Evolutionary conservation across 2,329 filamentous ascomycete genomes (phyloP), one percentile per base, ranked within the genome.

Genomic region (Trichophyton simii): DNA sequence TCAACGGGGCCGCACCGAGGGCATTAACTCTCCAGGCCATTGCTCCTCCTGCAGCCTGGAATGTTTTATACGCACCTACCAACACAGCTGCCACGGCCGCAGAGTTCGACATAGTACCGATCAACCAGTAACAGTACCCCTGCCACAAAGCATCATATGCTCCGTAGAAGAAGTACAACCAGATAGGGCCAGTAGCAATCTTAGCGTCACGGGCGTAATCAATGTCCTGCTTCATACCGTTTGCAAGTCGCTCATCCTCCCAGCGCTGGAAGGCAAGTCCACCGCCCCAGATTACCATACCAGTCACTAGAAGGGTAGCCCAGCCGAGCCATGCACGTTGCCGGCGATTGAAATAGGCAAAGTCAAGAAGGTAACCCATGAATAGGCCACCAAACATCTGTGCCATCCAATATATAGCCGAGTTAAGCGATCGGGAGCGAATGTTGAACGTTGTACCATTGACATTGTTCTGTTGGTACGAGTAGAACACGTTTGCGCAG

Each of bases 151-250:
- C 83, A 69, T 88, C 86, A 68, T 84, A 86, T 64, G 83, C 79
- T 46, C 86, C 85, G 69, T 87, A 88, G 73, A 86, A 87, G 69
- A 87, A 84, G 75, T 87, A 87, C 13, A 88, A 75, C 67, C 87
- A 82, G 67, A 88, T 85, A 8, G 85, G 84, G 0, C 84, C 85
- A 4, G 79, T 77, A 59, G 81, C 85, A 46, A 79, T 75, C 8
- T 48, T 22, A 46, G 71, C 65, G 42, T 77, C 79, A 36, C 76
- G 67, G 9, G 71, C 78, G 64, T 77, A 81, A 67, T 81, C 79
- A 61, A 81, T 70, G 58, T 78, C 73, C 60, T 79, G 75, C 63
- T 75, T 76, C 20, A 72, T 66, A 2, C 75, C 75, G 3, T 65
- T 57, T 18, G 72, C 75, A n/a, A 74, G 65, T 13, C 76, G 71